A percentile compares a stretch with the other conserved stretches of the same genome.
Evolutionary conservation across 805 yeast genomes (phyloP).

Genomic region (Wickerhamomyces bovis): DNA sequence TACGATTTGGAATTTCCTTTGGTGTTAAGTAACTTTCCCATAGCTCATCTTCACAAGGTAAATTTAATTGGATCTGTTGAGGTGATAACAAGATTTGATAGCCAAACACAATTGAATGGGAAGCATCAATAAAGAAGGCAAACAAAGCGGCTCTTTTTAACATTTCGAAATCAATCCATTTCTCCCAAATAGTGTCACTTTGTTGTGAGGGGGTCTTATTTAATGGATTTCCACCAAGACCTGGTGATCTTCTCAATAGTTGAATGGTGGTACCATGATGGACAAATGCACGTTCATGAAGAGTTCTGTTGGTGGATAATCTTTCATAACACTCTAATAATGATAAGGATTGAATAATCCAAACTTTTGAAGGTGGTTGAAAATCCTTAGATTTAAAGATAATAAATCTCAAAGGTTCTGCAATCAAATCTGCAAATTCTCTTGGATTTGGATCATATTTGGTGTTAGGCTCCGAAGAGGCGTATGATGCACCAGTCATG

Average conservation of each 20-base stretch:
- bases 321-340: conserved; percentile 78
- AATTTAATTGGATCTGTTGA: conserved; percentile 53
- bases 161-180: conserved; percentile 78
- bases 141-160: conserved; percentile 72
- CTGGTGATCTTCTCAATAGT: conserved; percentile 66
- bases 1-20: conserved; percentile 21
- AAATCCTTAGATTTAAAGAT: conserved; percentile 68
- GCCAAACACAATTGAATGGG: conserved; percentile 74
- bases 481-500: conserved; percentile 24
- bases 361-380: conserved; percentile 68
- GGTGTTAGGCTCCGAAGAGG: conserved; percentile 14
- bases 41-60: conserved; percentile 58
- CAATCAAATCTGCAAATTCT: conserved; percentile 29
- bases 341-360: conserved; percentile 70
- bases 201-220: conserved; percentile 26
- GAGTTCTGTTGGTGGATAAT: conserved; percentile 54
- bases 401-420: conserved; percentile 54
- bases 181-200: conserved; percentile 39
- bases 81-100: conserved; percentile 55
- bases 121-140: conserved; percentile 77
- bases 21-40: conserved; percentile 42
- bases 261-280: conserved; percentile 88
- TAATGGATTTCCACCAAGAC: conserved; percentile 64
- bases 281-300: conserved; percentile 79
- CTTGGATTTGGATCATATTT: conserved; percentile 15